Percentiles rank a stretch among this genome's conserved stretches.
These are phyloP conservation scores for Leersia perrieri DNA, from an alignment of 176 grass and related monocot genomes.

Conservation along the genomic window DNA sequence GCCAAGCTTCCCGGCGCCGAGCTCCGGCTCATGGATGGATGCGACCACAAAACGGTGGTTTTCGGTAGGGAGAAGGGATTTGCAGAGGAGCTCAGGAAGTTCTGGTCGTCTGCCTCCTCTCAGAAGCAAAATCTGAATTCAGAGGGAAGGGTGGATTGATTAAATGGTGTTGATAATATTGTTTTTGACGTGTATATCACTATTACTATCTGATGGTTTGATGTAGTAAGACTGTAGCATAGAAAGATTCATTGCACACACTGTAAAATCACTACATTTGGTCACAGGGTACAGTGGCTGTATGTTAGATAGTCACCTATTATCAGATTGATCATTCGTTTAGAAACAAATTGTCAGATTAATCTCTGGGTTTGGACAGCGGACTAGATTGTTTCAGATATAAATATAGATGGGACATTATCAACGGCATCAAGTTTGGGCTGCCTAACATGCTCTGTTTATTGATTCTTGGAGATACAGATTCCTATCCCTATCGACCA, in stretches of 20 bases:
- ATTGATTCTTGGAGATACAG: neutral
- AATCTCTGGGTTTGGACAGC: neutral
- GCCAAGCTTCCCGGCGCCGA: conserved; percentile 45
- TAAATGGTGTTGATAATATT: neutral
- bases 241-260: neutral
- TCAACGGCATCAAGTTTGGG: too few relatives aligned
- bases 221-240: too few relatives aligned
- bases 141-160: neutral
- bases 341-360: neutral
- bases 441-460: neutral
- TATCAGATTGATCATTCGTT: neutral
- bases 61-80: conserved; percentile 49
- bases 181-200: neutral
- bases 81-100: conserved; percentile 37
- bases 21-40: conserved; percentile 31
- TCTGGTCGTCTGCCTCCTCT: conserved; percentile 51
- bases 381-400: too few relatives aligned
- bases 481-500: neutral
- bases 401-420: too few relatives aligned
- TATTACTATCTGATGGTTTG: neutral
- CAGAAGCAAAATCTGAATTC: neutral
- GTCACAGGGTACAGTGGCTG: too few relatives aligned
- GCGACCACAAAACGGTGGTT: conserved; percentile 59
- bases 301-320: too few relatives aligned
- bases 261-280: neutral